These are phyloP conservation scores for Pyrenophora tritici-repentis DNA, from an alignment of 2,329 filamentous ascomycete genomes.

Conservation along the genomic window DNA sequence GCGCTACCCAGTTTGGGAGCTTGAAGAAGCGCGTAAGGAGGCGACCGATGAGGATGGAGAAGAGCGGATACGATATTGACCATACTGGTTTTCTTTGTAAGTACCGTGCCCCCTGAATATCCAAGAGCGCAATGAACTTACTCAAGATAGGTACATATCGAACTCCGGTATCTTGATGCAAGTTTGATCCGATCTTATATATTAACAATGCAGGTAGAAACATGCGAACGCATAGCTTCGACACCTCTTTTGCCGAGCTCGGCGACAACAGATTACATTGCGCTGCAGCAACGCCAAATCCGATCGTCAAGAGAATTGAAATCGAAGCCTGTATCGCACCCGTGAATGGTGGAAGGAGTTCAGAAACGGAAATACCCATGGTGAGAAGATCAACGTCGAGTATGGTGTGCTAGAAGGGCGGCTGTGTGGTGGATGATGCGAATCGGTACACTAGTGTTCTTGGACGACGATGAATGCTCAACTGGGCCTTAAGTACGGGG, in stretches of 20 bases:
- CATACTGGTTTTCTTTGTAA: slow-evolving; percentile 49
- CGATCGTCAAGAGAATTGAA: slow-evolving; percentile 60
- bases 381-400: background rate
- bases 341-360: slow-evolving; percentile 52
- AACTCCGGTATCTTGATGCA: slow-evolving; percentile 53
- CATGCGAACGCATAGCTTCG: slow-evolving; percentile 57
- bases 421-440: slow-evolving; percentile 1
- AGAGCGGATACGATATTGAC: slow-evolving; percentile 56
- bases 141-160: slow-evolving; percentile 57
- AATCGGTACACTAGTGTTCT: slow-evolving; percentile 1
- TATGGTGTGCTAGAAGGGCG: background rate
- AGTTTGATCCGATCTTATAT: slow-evolving; percentile 58
- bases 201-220: slow-evolving; percentile 61
- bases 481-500: background rate
- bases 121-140: slow-evolving; percentile 25
- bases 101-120: background rate
- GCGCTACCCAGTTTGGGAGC: slow-evolving; percentile 59
- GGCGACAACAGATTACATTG: slow-evolving; percentile 57
- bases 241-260: slow-evolving; percentile 57
- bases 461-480: background rate
- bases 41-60: slow-evolving; percentile 56
- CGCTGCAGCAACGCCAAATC: slow-evolving; percentile 57
- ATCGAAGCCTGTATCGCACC: slow-evolving; percentile 61
- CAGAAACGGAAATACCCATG: slow-evolving; percentile 32
- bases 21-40: slow-evolving; percentile 52